A percentile compares a stretch with the other conserved stretches of the same genome.
Conservation (phyloP, 192 early-diverging fungal species). For the Phycomyces nitens region DNA sequence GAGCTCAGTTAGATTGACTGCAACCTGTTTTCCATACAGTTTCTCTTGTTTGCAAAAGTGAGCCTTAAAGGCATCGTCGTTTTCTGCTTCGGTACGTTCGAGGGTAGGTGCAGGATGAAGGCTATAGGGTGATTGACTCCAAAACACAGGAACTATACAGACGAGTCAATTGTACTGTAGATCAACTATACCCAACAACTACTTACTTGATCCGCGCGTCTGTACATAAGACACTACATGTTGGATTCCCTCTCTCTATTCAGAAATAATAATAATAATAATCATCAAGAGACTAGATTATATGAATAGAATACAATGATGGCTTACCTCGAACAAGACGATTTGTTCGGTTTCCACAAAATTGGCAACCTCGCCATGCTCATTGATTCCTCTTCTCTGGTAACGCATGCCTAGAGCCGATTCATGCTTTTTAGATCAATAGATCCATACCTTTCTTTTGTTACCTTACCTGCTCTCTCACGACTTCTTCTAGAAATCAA, state of each 20-base stretch:
- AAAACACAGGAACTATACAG: constrained; percentile 58
- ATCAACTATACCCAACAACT: neutral
- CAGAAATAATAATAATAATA: too few relatives aligned
- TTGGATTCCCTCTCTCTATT: constrained; percentile 36
- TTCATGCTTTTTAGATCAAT: constrained; percentile 1
- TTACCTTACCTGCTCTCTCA: constrained; percentile 50
- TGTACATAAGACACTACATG: constrained; percentile 81
- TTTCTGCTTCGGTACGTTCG: constrained; percentile 49
- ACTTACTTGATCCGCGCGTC: constrained; percentile 79
- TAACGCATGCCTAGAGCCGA: constrained; percentile 70
- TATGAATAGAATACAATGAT: too few relatives aligned
- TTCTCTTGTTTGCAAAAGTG: constrained; percentile 54
- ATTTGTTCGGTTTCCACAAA: constrained; percentile 97
- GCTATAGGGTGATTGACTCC: constrained; percentile 68
- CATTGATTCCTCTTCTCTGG: constrained; percentile 86
- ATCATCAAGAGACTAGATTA: too few relatives aligned
- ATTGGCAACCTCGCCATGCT: constrained; percentile 84
- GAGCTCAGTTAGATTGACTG: constrained; percentile 66
- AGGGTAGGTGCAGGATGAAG: constrained; percentile 66
- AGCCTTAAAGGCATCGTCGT: constrained; percentile 45
- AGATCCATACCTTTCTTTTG: too few relatives aligned
- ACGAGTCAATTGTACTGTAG: neutral
- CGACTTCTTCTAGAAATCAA: constrained; percentile 65
- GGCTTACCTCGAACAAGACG: constrained; percentile 56
- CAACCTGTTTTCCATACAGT: constrained; percentile 52